Evolutionary conservation across 1,284 basidiomycete species (phyloP).

Genomic region (Papiliotrema nemorosa): DNA sequence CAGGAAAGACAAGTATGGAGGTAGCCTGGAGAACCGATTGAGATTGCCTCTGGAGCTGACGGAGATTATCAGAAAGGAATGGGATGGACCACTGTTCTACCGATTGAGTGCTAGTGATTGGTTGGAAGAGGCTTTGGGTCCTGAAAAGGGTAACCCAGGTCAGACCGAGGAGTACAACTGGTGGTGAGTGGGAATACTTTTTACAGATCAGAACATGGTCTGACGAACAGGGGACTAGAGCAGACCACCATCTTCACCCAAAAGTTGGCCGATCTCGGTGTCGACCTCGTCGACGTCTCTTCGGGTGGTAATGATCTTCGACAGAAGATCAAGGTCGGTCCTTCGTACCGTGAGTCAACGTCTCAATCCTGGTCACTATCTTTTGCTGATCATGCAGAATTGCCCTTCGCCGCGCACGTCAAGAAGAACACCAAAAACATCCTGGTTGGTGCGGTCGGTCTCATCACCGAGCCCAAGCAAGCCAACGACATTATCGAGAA

Average conservation of each 20-base stretch:
- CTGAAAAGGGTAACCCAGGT: conserved; percentile 55
- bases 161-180: conserved; percentile 50
- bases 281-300: conserved; percentile 70
- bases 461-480: conserved; percentile 63
- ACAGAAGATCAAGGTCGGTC: conserved; percentile 58
- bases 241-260: conserved; percentile 63
- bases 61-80: conserved; percentile 56
- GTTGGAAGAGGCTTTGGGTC: conserved; percentile 56
- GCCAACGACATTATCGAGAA: conserved; percentile 64
- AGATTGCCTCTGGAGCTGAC: conserved; percentile 63
- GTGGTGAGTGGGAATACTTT: conserved; percentile 32
- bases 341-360: conserved; percentile 65
- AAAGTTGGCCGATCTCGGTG: conserved; percentile 59
- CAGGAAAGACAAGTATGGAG: conserved; percentile 70
- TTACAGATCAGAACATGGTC: not conserved
- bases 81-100: conserved; percentile 70
- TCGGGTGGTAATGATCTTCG: conserved; percentile 64
- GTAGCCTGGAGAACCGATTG: conserved; percentile 66
- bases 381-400: conserved; percentile 48
- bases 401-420: conserved; percentile 65
- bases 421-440: conserved; percentile 62
- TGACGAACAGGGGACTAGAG: conserved; percentile 63
- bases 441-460: conserved; percentile 64
- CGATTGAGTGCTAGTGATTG: conserved; percentile 72
- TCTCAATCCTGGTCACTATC: not conserved